These are phyloP conservation scores for Ceratocystis cubensis DNA, from an alignment of 2,329 filamentous ascomycete genomes.

Conservation along the genomic window DNA sequence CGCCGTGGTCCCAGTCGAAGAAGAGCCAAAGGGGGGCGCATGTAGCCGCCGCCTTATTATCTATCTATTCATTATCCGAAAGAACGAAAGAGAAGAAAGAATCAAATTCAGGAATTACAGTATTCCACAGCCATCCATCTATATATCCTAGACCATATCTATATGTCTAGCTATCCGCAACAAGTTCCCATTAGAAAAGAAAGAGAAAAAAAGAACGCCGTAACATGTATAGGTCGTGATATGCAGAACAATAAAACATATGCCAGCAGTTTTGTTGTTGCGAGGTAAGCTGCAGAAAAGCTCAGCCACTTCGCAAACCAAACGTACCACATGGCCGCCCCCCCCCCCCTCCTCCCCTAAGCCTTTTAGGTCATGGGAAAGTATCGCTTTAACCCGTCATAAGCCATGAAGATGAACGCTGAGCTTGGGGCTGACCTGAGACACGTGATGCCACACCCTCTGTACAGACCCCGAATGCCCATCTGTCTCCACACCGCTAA, in stretches of 20 bases:
- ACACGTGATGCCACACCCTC: constrained; percentile 90
- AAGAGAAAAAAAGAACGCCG: not conserved
- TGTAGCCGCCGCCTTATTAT: too few relatives aligned
- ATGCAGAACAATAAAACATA: not conserved
- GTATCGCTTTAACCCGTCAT: constrained; percentile 67
- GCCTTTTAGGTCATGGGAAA: constrained; percentile 38
- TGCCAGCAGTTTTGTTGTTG: not conserved
- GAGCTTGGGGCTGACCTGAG: constrained; percentile 80
- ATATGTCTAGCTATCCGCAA: not conserved
- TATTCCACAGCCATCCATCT: not conserved
- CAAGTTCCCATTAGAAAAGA: not conserved
- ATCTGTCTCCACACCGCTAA: constrained; percentile 66
- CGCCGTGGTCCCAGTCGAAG: too few relatives aligned
- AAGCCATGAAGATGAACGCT: constrained; percentile 96
- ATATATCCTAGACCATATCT: not conserved
- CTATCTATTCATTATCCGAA: too few relatives aligned
- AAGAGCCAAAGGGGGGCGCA: too few relatives aligned
- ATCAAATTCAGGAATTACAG: not conserved
- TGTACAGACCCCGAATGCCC: constrained; percentile 74
- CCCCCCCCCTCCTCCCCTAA: too few relatives aligned
- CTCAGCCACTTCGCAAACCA: not conserved
- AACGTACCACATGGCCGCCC: not conserved
- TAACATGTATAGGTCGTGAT: not conserved
- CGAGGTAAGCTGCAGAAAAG: not conserved
- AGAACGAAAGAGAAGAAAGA: not conserved